A percentile compares a stretch with the other conserved stretches of the same genome.
Conservation (phyloP, 1,284 basidiomycete species). For the Coniophora puteana region DNA sequence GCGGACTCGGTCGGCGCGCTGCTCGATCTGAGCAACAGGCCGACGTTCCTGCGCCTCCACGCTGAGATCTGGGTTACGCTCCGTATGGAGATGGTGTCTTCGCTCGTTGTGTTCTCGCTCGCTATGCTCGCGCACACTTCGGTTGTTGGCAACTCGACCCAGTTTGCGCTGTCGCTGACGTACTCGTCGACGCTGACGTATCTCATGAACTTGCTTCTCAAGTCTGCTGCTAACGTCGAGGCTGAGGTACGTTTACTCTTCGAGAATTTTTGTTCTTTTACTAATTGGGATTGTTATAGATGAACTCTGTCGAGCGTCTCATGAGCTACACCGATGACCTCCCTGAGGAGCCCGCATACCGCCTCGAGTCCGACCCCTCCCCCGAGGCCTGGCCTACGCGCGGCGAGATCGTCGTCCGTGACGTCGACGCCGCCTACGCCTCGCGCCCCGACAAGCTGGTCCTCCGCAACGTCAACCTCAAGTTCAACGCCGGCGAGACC, state of each 20-base stretch:
- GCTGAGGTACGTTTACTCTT: conserved; percentile 20
- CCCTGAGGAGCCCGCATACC: conserved; percentile 20
- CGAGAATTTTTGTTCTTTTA: background rate
- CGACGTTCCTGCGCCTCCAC: conserved; percentile 21
- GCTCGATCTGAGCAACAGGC: conserved; percentile 24
- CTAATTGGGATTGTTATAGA: conserved; percentile 15
- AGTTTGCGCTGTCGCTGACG: conserved; percentile 24
- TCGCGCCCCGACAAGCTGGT: conserved; percentile 66
- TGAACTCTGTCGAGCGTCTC: conserved; percentile 28
- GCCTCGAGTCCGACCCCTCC: conserved; percentile 21
- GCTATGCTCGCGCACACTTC: conserved; percentile 26
- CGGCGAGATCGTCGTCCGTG: conserved; percentile 42
- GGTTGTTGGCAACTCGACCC: conserved; percentile 17
- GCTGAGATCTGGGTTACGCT: conserved; percentile 29
- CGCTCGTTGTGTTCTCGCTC: conserved; percentile 19
- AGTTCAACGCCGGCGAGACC: conserved; percentile 80
- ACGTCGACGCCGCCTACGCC: conserved; percentile 66
- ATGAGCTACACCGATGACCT: conserved; percentile 22
- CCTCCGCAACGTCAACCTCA: conserved; percentile 64
- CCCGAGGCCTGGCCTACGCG: conserved; percentile 19
- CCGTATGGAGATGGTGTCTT: conserved; percentile 27
- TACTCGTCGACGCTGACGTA: conserved; percentile 25
- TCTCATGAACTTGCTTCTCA: conserved; percentile 28
- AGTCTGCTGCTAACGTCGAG: conserved; percentile 25
- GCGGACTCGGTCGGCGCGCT: conserved; percentile 17